Conservation (phyloP, 2,329 filamentous ascomycete species). For the Trichoderma aggressivum region DNA sequence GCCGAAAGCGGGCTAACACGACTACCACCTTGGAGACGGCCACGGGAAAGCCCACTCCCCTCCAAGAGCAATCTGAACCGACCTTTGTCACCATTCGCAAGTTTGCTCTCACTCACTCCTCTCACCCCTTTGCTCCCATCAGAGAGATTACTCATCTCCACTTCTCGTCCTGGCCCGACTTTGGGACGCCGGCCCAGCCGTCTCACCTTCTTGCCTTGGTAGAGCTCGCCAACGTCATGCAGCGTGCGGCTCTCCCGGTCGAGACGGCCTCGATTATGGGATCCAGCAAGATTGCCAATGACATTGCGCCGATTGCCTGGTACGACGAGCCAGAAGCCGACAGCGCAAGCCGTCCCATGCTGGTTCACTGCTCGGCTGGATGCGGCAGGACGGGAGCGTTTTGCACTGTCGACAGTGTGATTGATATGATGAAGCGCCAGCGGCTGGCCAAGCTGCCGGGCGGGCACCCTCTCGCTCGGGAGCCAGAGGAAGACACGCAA, state of each 20-base stretch:
- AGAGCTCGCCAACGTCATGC: conserved; percentile 80
- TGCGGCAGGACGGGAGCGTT: conserved; percentile 96
- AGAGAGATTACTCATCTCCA: conserved; percentile 93
- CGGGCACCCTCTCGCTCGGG: conserved; percentile 17
- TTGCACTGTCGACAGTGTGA: conserved; percentile 91
- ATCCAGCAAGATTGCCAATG: conserved; percentile 28
- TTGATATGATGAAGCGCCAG: conserved; percentile 95
- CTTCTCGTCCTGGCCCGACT: conserved; percentile 96
- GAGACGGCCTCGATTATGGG: conserved; percentile 40
- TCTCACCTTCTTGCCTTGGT: conserved; percentile 82
- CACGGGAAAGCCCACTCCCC: conserved; percentile 24
- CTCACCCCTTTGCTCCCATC: conserved; percentile 77
- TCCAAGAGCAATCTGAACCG: conserved; percentile 47
- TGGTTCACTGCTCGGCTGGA: conserved; percentile 94
- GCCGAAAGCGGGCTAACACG: conserved; percentile 53
- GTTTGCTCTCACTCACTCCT: conserved; percentile 74
- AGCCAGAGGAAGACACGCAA: conserved; percentile 44
- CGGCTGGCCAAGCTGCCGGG: conserved; percentile 38
- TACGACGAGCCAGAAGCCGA: conserved; percentile 59
- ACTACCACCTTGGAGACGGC: conserved; percentile 43
- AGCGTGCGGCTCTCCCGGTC: conserved; percentile 51
- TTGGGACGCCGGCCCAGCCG: conserved; percentile 86
- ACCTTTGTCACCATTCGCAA: conserved; percentile 82
- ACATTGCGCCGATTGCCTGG: conserved; percentile 41
- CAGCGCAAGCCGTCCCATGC: conserved; percentile 60